Base-by-base conservation (phyloP, 2,329 filamentous ascomycete species). In the Xylariaceae sp. region DNA sequence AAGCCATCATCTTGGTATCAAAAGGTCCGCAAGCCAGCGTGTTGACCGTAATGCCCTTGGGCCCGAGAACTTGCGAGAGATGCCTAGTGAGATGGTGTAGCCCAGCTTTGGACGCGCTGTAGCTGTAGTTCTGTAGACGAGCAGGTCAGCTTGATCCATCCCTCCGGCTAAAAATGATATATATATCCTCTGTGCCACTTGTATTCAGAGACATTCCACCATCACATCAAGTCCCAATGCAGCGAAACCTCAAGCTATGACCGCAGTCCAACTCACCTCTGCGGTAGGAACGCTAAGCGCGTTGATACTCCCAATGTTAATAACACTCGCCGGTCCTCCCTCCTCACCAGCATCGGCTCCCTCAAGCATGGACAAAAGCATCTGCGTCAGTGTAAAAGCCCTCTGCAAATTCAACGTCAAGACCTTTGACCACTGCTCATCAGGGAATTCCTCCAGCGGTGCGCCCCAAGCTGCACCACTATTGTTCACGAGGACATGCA, bases 1-100 rank as follows among this genome's bases (percentile, higher is more conserved):
- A 76, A 49, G 75, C 76, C 81, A 85, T 85, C 83, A 86, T 87
- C 71, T 83, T 85, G 53, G 76, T 83, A 56, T 83, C 75, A 53
- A 86, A 87, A 3, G 86, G 85, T 3, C 86, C 86, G 61, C 85
- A 89, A 6, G 86, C 86, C 48, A 90, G 68, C 3, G 82, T 81
- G 63, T 90, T 90, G 54, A 72, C 77, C 33, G 83, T 86, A 51
- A 87, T 76, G 46, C 78, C 73, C 39, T 78, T 61, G 49, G 76
- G 77, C 0, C 83, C 83, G 32, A 87, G 67, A 59, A 83, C 79
- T 44, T 75, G 71, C 2, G 82, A 82, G 38, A 86, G 65, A 11
- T 83, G 78, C 27, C 81, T 68, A 42, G 72, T 76, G 60, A 86
- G 69, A 56, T 86, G 83, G 67, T 86, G 82, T 54, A 87, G 65